These are phyloP conservation scores for Aspergillus funiculosus DNA, from an alignment of 495 filamentous ascomycete species.

Conservation along the genomic window DNA sequence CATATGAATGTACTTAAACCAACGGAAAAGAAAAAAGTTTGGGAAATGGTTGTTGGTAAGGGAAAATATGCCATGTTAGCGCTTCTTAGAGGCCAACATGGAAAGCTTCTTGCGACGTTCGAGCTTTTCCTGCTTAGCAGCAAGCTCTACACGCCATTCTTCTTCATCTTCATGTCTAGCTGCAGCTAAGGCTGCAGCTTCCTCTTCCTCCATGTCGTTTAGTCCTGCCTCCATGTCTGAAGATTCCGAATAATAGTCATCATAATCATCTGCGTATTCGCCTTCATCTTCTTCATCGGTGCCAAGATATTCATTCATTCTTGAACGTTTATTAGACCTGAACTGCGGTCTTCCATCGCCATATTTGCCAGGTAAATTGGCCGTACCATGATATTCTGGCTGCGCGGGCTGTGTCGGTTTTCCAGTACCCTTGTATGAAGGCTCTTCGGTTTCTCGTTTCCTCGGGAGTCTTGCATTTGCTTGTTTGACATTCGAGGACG, in stretches of 20 bases:
- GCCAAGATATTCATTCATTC: constrained; percentile 43
- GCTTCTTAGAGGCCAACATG: constrained; percentile 39
- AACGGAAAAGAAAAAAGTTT: constrained; percentile 16
- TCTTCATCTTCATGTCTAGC: constrained; percentile 57
- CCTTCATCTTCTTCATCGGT: constrained; percentile 47
- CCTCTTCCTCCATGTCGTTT: constrained; percentile 55
- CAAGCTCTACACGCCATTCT: constrained; percentile 48
- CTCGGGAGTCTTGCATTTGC: constrained; percentile 14
- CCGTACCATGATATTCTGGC: constrained; percentile 54
- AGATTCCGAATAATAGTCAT: constrained; percentile 52
- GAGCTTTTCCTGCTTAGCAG: constrained; percentile 51
- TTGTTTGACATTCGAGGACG: constrained; percentile 21
- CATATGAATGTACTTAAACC: not conserved
- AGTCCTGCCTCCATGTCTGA: constrained; percentile 64
- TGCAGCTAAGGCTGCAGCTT: constrained; percentile 41
- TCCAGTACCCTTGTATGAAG: constrained; percentile 49
- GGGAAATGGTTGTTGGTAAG: not conserved
- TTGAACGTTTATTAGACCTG: constrained; percentile 25
- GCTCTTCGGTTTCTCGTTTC: constrained; percentile 30
- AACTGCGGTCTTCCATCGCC: constrained; percentile 34
- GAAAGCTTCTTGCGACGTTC: constrained; percentile 49
- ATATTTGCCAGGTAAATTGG: constrained; percentile 26
- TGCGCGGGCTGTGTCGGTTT: constrained; percentile 37
- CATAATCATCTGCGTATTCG: constrained; percentile 41
- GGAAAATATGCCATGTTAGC: not conserved